A percentile compares a stretch with the other conserved stretches of the same genome.
phyloP scores from a whole-genome alignment of 306 rosid genomes.

The Mimosa pudica region DNA sequence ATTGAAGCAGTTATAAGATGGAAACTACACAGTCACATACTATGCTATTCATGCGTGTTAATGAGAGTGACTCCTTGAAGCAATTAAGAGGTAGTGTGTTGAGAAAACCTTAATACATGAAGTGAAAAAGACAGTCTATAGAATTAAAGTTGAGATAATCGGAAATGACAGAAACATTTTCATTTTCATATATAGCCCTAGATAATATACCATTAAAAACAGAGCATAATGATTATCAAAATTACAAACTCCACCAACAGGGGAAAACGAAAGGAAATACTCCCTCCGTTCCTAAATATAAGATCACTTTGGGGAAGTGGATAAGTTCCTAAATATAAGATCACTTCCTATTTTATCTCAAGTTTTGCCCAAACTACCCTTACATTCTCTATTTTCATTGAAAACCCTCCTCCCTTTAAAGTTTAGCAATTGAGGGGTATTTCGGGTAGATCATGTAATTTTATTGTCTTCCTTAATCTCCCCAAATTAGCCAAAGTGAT shows the following conservation, averaged over 20 bases:
- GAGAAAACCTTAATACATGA: neutral
- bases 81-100: neutral
- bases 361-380: too few species aligned
- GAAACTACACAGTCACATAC: neutral
- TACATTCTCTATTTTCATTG: too few species aligned
- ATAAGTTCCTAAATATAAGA: too few species aligned
- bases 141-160: neutral
- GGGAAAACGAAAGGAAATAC: neutral
- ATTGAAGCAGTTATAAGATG: neutral
- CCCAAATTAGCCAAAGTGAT: too few species aligned
- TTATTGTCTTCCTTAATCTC: too few species aligned
- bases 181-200: constrained; percentile 3
- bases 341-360: too few species aligned
- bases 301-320: too few species aligned
- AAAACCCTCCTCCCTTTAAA: too few species aligned
- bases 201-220: neutral
- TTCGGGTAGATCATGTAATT: too few species aligned
- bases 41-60: neutral
- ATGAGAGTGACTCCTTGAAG: neutral
- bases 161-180: neutral
- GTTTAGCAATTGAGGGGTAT: too few species aligned
- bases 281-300: too few species aligned
- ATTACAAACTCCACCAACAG: neutral
- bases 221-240: neutral
- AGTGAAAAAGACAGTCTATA: neutral